Percentiles rank a stretch among this genome's conserved stretches.
Evolutionary conservation across 2,329 filamentous ascomycete species (phyloP).

Genomic region (Aspergillus costaricaensis): DNA sequence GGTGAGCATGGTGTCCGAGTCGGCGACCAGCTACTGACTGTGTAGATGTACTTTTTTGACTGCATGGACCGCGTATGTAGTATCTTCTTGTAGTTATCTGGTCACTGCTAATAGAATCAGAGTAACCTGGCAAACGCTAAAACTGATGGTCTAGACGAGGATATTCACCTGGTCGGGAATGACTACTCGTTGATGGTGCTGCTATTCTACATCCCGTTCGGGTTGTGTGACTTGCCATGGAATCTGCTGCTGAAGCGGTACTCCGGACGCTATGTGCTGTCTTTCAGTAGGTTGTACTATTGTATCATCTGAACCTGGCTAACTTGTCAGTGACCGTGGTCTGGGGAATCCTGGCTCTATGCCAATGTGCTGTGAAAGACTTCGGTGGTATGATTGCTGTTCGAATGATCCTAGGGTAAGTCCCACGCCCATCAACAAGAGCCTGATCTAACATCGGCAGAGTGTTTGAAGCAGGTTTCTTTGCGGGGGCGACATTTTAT

Average conservation of each 20-base stretch:
- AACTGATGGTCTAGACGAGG: constrained; percentile 51
- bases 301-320: constrained; percentile 33
- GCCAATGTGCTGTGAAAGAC: constrained; percentile 52
- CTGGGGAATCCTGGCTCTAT: constrained; percentile 38
- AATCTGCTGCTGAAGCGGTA: constrained; percentile 43
- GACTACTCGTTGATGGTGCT: constrained; percentile 41
- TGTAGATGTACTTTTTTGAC: constrained; percentile 44
- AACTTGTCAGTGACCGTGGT: constrained; percentile 37
- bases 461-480: constrained; percentile 56
- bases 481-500: constrained; percentile 57
- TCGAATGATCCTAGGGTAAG: constrained; percentile 44
- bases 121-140: constrained; percentile 51
- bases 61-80: constrained; percentile 31
- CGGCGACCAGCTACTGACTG: not conserved
- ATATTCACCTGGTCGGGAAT: constrained; percentile 41
- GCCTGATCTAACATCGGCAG: not conserved
- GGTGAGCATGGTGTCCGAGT: constrained; percentile 19
- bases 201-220: constrained; percentile 56
- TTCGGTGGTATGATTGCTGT: constrained; percentile 54
- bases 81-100: too few species aligned
- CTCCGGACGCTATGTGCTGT: constrained; percentile 47
- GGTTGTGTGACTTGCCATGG: constrained; percentile 52
- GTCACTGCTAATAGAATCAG: constrained; percentile 23
- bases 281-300: constrained; percentile 22
- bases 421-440: not conserved